These are phyloP conservation scores for Balamuthia mandrillaris DNA, from an alignment of 208 protist genomes.

Conservation along the genomic window DNA sequence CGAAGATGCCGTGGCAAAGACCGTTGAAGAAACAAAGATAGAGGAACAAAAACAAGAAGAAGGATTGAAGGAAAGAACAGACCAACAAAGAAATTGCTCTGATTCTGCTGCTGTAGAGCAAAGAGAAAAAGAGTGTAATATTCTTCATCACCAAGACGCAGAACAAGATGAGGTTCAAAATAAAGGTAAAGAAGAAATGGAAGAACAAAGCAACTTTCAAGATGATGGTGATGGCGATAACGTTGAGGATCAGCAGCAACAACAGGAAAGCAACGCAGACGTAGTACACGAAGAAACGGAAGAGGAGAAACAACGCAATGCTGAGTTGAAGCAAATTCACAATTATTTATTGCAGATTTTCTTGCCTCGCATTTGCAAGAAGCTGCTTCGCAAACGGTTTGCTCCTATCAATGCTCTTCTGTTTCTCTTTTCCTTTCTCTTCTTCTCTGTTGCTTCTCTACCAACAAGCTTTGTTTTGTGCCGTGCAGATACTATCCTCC, in stretches of 20 bases:
- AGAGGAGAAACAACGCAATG: background rate
- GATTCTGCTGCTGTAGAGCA: background rate
- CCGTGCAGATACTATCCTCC: background rate
- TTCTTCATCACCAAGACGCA: background rate
- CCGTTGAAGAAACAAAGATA: background rate
- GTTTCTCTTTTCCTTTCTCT: background rate
- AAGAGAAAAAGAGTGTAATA: background rate
- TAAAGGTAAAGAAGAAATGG: background rate
- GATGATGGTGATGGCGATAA: too few species aligned
- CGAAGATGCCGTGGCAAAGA: background rate
- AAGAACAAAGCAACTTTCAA: background rate
- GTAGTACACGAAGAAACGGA: background rate
- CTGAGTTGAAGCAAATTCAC: background rate
- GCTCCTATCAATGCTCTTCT: background rate
- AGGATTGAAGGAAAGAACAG: background rate
- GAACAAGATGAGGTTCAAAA: background rate
- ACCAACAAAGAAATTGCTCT: background rate
- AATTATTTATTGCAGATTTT: background rate
- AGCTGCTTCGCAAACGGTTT: constrained; percentile 9
- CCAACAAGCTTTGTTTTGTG: background rate
- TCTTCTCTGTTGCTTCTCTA: too few species aligned
- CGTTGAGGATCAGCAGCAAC: too few species aligned
- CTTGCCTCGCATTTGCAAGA: constrained; percentile 14
- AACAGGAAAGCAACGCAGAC: too few species aligned
- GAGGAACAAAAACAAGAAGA: background rate